phyloP scores from a whole-genome alignment of 148 eudicot genomes.

The Rhododendron kiyosumense region DNA sequence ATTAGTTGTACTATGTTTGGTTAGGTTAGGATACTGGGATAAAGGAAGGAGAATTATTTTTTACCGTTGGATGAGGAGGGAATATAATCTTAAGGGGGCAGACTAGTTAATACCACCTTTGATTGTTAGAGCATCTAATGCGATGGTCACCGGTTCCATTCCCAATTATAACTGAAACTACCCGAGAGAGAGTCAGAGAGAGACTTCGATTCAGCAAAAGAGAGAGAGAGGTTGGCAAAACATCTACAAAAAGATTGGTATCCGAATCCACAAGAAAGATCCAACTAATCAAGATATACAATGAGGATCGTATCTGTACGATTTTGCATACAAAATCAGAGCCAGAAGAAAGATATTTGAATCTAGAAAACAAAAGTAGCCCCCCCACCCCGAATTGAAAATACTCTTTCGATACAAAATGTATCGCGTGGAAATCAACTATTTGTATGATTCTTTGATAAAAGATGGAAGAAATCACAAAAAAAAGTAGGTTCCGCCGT shows the following conservation, averaged over 20 bases:
- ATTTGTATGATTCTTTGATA: too few relatives aligned
- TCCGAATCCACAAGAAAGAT: not conserved
- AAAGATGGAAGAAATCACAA: too few relatives aligned
- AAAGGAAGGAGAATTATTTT: not conserved
- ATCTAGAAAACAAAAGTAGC: not conserved
- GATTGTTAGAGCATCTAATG: not conserved
- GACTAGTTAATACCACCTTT: not conserved
- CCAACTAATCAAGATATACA: not conserved
- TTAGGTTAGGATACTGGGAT: not conserved
- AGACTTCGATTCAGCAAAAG: too few relatives aligned
- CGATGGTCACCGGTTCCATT: not conserved
- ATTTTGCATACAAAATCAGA: not conserved
- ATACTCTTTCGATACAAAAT: too few relatives aligned
- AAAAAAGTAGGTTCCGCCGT: too few relatives aligned
- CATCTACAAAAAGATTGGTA: not conserved
- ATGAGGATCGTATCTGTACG: not conserved
- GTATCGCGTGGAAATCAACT: too few relatives aligned
- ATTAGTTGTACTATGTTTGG: not conserved
- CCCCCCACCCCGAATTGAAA: too few relatives aligned
- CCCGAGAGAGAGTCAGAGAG: too few relatives aligned
- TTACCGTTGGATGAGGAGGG: not conserved
- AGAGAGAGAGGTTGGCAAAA: not conserved
- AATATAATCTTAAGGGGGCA: not conserved
- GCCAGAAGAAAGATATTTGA: not conserved
- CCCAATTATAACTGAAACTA: too few relatives aligned